Conservation (phyloP, 176 grass and related monocot genomes). For the Oryza punctata region DNA sequence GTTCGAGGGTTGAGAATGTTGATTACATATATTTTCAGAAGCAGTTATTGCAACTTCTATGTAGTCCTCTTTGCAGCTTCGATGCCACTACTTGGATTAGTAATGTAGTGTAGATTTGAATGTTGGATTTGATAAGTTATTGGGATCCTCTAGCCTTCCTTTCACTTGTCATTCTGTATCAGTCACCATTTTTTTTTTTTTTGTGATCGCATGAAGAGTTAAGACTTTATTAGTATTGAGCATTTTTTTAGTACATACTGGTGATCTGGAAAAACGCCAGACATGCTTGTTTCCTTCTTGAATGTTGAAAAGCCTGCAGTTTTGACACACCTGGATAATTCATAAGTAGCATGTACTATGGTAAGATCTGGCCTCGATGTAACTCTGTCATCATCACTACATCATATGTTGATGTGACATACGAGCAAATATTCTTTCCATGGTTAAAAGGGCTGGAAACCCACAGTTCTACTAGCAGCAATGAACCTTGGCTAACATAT, state of each 20-base stretch:
- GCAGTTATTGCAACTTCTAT: slow-evolving; percentile 2
- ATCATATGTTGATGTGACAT: slow-evolving; percentile 13
- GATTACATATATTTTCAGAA: slow-evolving; percentile 9
- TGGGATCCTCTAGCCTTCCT: not conserved
- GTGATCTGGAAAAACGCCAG: slow-evolving; percentile 21
- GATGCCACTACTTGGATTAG: not conserved
- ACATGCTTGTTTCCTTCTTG: not conserved
- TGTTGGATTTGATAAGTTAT: not conserved
- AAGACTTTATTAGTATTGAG: slow-evolving; percentile 3
- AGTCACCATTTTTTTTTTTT: not conserved
- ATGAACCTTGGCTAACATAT: slow-evolving; percentile 13
- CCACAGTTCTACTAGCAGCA: slow-evolving; percentile 11
- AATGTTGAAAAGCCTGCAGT: not conserved
- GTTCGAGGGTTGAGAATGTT: slow-evolving; percentile 8
- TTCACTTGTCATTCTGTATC: slow-evolving; percentile 9
- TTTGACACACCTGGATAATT: not conserved
- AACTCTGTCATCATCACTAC: slow-evolving; percentile 24
- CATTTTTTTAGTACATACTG: not conserved
- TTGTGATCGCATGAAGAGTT: slow-evolving; percentile 5
- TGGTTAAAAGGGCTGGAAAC: slow-evolving; percentile 26
- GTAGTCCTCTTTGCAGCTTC: not conserved
- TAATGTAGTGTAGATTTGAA: not conserved
- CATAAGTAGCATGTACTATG: slow-evolving; percentile 14
- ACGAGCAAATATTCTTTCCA: not conserved
- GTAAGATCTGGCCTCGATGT: slow-evolving; percentile 16